Evolutionary conservation across 129 eudicot species (phyloP).

Genomic region (Scalesia atractyloides): DNA sequence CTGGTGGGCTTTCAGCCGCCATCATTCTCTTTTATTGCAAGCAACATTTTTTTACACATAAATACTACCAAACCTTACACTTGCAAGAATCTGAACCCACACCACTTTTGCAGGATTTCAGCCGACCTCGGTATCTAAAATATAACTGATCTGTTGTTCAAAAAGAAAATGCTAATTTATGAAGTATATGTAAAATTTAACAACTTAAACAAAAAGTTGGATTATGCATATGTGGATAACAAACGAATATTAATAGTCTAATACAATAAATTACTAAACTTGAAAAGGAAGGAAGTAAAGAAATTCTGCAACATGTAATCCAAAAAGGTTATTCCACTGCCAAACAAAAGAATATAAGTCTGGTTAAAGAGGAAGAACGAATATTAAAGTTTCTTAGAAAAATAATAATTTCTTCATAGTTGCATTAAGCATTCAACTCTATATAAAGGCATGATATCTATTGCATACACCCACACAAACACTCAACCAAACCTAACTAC

Average conservation of each 20-base stretch:
- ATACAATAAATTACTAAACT: background rate
- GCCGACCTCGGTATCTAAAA: too few relatives aligned
- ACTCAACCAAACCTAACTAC: constrained; percentile 11
- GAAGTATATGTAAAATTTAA: background rate
- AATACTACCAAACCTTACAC: too few relatives aligned
- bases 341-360: constrained; percentile 2
- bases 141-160: background rate
- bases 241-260: background rate
- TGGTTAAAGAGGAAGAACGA: background rate
- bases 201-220: background rate
- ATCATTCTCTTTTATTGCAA: too few relatives aligned
- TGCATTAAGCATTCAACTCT: constrained; percentile 17
- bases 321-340: constrained; percentile 10
- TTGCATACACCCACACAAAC: constrained; percentile 22
- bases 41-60: too few relatives aligned
- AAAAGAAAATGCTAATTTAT: background rate
- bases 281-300: background rate
- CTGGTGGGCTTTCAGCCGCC: too few relatives aligned
- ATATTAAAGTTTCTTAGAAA: background rate
- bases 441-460: constrained; percentile 22
- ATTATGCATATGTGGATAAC: background rate
- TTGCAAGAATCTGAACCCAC: too few relatives aligned
- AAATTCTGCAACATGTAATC: background rate
- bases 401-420: background rate
- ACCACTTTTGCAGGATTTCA: too few relatives aligned